Evolutionary conservation across 495 filamentous ascomycete genomes (phyloP).

Genomic region (Xanthoparmelia taractica): DNA sequence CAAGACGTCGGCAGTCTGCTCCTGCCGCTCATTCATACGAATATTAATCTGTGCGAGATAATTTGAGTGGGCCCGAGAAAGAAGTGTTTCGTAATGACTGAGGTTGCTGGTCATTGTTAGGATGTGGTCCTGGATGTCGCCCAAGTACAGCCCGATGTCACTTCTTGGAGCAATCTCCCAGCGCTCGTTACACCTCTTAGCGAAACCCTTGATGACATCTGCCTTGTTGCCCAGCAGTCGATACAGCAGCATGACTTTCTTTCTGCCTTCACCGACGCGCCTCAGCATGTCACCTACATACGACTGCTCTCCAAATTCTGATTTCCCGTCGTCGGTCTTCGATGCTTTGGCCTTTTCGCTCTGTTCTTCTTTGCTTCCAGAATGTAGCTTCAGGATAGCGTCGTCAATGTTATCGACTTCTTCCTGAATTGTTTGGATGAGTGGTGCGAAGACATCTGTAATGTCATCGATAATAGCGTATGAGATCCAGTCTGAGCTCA

Average conservation of each 20-base stretch:
- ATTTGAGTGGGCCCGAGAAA: constrained; percentile 88
- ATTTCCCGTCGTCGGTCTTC: constrained; percentile 37
- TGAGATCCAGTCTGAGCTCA: constrained; percentile 95
- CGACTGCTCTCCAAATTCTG: constrained; percentile 39
- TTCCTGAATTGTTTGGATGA: constrained; percentile 81
- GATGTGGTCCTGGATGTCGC: constrained; percentile 98
- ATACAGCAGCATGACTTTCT: constrained; percentile 94
- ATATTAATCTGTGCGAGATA: constrained; percentile 95
- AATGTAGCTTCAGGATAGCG: constrained; percentile 68
- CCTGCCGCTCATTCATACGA: constrained; percentile 92
- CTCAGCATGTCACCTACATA: constrained; percentile 76
- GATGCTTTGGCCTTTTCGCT: constrained; percentile 22
- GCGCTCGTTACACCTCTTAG: constrained; percentile 96
- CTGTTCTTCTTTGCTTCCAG: constrained; percentile 36
- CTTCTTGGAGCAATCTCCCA: constrained; percentile 93
- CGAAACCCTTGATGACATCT: constrained; percentile 97
- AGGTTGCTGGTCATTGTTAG: constrained; percentile 96
- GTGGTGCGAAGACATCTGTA: constrained; percentile 85
- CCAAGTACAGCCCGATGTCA: constrained; percentile 91
- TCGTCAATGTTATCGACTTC: constrained; percentile 89
- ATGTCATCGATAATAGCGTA: constrained; percentile 98
- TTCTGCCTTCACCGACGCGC: constrained; percentile 84
- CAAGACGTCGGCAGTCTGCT: constrained; percentile 88
- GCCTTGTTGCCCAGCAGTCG: constrained; percentile 92
- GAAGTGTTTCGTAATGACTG: constrained; percentile 89